A percentile compares a stretch with the other conserved stretches of the same genome.
phyloP scores from a whole-genome alignment of 2,329 filamentous ascomycete species.

The Cercospora brassicicola region DNA sequence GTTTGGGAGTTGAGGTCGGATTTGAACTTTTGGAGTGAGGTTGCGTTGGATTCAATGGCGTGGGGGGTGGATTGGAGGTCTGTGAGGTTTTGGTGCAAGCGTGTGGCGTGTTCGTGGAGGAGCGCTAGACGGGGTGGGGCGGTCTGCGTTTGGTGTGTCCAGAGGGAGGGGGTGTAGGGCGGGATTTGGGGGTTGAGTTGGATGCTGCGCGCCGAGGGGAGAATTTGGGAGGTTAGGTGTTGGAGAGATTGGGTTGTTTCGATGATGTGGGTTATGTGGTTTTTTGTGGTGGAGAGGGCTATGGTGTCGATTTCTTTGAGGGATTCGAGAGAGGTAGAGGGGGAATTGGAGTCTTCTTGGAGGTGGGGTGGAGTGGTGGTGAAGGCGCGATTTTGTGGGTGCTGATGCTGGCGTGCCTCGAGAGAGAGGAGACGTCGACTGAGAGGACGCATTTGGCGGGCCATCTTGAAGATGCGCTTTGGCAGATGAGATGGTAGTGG shows the following conservation, averaged over 20 bases:
- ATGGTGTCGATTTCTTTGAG: conserved; percentile 16
- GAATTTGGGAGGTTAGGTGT: not conserved
- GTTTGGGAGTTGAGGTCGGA: not conserved
- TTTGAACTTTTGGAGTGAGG: not conserved
- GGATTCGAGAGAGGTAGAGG: not conserved
- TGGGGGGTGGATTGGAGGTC: conserved; percentile 8
- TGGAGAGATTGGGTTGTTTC: not conserved
- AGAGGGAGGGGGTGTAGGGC: conserved; percentile 7
- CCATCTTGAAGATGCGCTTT: conserved; percentile 1
- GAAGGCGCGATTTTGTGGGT: not conserved
- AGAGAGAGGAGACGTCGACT: not conserved
- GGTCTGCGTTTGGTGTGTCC: not conserved
- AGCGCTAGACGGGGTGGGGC: not conserved
- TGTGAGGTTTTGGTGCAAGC: conserved; percentile 6
- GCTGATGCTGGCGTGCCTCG: not conserved
- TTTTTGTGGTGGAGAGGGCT: conserved; percentile 12
- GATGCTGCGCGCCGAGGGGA: not conserved
- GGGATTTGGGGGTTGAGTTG: conserved; percentile 13
- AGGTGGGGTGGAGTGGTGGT: not conserved
- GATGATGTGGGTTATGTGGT: not conserved
- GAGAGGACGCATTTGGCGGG: conserved; percentile 11
- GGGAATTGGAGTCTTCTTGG: not conserved
- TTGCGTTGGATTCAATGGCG: not conserved
- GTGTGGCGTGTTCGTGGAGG: not conserved
- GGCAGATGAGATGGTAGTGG: not conserved